Base-by-base conservation (phyloP, 2,329 filamentous ascomycete species). In the Phialophora tarda region DNA sequence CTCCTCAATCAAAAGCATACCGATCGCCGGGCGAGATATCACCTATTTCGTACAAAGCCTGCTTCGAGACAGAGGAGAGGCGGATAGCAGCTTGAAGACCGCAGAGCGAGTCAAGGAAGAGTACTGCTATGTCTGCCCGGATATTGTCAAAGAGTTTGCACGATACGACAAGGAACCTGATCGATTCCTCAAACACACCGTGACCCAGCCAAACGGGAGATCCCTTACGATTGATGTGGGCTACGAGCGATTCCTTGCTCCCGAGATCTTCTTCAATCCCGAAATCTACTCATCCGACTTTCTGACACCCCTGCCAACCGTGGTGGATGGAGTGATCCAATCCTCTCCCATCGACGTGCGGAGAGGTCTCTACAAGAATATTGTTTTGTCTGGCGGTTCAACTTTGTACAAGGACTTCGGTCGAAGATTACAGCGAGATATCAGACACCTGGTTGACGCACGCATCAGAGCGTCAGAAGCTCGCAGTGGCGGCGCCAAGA, bases 241-340 rank as follows among this genome's bases (percentile, higher is more conserved):
- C 61, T 99, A 98, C 81, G 95, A 99, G 80, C 91, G 95, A 38
- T 99, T 99, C 85, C 85, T 99, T 67, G 95, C 95, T 2, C 96
- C 96, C 26, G 95, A 99, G 80, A 99, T 99, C 77, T 99, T 99
- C 82, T 99, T 99, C 88, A 99, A 99, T 81, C 95, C 95, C 32
- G 95, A 99, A 82, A 99, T 99, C 75, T 98, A 98, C 85, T 97
- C 92, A 69, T 98, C 94, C 72, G 95, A 99, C 78, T 99, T 99
- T 84, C 83, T 99, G 71, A 99, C 95, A 12, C 95, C 95, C 14
- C 86, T 99, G 8, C 95, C 95, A 26, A 91, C 87, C 59, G 95
- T 99, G 59, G 96, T 99, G 69, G 95, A 99, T 77, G 91, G 90
- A 64, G 95, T 98, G 70, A 99, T 99, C 74, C 95, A 99, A 81